A percentile compares a stretch with the other conserved stretches of the same genome.
These are phyloP conservation scores for Orbilia oligospora DNA, from an alignment of 2,329 filamentous ascomycete genomes.

Conservation along the genomic window DNA sequence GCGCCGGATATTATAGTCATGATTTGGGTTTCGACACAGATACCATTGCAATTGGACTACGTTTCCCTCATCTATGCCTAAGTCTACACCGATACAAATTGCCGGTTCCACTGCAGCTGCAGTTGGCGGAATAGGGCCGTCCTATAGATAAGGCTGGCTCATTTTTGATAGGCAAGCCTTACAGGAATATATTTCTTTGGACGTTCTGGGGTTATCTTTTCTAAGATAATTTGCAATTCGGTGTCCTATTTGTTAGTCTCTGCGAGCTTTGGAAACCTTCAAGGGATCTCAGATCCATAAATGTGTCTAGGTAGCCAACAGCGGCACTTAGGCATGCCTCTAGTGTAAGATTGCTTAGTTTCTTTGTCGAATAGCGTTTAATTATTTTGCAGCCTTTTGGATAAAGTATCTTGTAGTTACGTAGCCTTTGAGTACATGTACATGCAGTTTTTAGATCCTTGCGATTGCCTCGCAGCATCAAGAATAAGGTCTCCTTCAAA, in stretches of 20 bases:
- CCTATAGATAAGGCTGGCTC: slow-evolving; percentile 5
- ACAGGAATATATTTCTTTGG: slow-evolving; percentile 23
- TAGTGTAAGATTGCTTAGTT: neutral
- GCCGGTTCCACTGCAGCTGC: neutral
- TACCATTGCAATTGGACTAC: too few relatives aligned
- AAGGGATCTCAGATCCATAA: too few relatives aligned
- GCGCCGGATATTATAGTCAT: neutral
- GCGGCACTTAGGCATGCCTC: too few relatives aligned
- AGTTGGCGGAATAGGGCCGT: neutral
- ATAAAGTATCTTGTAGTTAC: neutral
- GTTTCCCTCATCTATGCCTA: neutral
- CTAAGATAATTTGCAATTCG: slow-evolving; percentile 9
- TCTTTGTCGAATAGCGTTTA: neutral
- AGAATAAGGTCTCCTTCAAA: slow-evolving; percentile 1
- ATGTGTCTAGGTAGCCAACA: too few relatives aligned
- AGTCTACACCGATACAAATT: neutral
- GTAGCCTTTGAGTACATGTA: slow-evolving; percentile 10
- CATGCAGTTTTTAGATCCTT: slow-evolving; percentile 14
- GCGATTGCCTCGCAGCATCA: neutral
- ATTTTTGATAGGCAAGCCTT: slow-evolving; percentile 20
- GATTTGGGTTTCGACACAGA: neutral
- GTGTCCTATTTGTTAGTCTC: slow-evolving; percentile 1
- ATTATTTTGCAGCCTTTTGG: neutral
- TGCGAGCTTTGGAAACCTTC: neutral
- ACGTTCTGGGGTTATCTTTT: neutral